A percentile compares a stretch with the other conserved stretches of the same genome.
phyloP scores from a whole-genome alignment of 768 basidiomycete genomes.

The Megacollybia marginata region DNA sequence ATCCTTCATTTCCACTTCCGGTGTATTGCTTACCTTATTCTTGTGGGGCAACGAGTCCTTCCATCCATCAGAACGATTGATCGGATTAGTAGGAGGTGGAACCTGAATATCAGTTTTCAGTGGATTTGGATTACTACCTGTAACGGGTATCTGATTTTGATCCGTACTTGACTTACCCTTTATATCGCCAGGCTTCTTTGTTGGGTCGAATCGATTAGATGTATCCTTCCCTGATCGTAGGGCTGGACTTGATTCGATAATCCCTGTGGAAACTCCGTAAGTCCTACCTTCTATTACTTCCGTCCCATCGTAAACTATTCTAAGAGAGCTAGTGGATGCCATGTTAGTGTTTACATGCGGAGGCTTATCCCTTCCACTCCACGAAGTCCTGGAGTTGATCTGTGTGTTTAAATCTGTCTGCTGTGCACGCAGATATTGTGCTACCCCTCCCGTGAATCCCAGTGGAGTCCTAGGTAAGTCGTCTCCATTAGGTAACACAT shows the following conservation, averaged over 20 bases:
- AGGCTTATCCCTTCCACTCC: no score
- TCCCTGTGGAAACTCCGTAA: not conserved
- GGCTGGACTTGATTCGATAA: not conserved
- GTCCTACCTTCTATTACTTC: not conserved
- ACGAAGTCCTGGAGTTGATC: no score
- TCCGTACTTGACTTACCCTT: no score
- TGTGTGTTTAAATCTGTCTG: not conserved
- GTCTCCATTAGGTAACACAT: not conserved
- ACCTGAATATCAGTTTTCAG: not conserved
- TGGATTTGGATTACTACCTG: not conserved
- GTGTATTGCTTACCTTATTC: no score
- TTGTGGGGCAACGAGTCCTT: no score
- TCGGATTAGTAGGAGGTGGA: no score
- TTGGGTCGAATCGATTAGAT: not conserved
- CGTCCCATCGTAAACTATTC: not conserved
- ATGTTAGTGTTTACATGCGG: not conserved
- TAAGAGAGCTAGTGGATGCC: not conserved
- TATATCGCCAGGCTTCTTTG: not conserved
- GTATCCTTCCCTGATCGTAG: not conserved
- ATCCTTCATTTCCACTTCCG: not conserved
- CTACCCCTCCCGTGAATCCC: not conserved
- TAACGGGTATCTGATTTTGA: not conserved
- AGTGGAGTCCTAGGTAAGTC: not conserved
- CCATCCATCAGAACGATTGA: no score
- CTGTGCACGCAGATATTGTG: not conserved